Percentiles rank a stretch among this genome's conserved stretches.
Conservation (phyloP, 306 rosid genomes). For the Styphnolobium japonicum region DNA sequence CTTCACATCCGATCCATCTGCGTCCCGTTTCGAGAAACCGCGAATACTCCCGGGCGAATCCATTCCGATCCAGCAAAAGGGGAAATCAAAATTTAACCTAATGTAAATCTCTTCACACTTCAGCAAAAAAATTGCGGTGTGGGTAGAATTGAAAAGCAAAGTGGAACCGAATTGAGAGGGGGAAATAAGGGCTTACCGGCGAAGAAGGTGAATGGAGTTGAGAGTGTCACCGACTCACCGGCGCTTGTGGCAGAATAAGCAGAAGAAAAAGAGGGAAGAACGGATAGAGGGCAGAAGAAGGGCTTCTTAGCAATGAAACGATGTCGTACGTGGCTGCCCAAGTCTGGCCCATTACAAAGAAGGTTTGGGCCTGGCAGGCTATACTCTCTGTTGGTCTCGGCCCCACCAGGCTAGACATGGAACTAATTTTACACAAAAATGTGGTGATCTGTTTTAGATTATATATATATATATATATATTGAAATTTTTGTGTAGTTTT, state of each 20-base stretch:
- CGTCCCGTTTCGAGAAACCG: constrained; percentile 41
- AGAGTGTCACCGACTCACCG: neutral
- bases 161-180: too few species aligned
- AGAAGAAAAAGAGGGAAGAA: neutral
- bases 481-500: too few species aligned
- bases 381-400: too few species aligned
- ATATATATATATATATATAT: too few species aligned
- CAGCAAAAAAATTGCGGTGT: too few species aligned
- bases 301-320: neutral
- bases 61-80: constrained; percentile 30
- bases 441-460: too few species aligned
- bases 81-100: neutral
- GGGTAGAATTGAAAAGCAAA: too few species aligned
- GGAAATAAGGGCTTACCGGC: neutral
- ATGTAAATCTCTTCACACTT: neutral
- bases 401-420: too few species aligned
- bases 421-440: too few species aligned
- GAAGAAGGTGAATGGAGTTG: neutral
- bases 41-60: constrained; percentile 53
- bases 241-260: neutral
- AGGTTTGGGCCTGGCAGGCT: neutral
- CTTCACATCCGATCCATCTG: constrained; percentile 51
- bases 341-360: too few species aligned
- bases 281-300: neutral
- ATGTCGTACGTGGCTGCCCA: neutral